Percentiles rank a stretch among this genome's conserved stretches.
These are phyloP conservation scores for Trebouxia sp. DNA, from an alignment of 139 green algal genomes.

Conservation along the genomic window DNA sequence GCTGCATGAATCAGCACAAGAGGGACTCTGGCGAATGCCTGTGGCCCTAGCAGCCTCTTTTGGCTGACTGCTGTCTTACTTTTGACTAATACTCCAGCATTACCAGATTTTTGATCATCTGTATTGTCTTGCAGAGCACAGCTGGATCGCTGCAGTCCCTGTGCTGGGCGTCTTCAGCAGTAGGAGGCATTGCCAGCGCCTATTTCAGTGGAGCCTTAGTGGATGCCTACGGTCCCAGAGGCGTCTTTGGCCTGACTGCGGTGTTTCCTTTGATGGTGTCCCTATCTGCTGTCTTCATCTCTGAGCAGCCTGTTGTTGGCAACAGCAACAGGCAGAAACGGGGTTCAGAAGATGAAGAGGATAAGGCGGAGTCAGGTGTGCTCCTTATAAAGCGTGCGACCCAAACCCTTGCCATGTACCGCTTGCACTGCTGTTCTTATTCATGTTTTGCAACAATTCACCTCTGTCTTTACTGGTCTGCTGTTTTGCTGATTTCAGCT, in stretches of 20 bases:
- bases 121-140: conserved; percentile 51
- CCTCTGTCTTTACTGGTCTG: too few species aligned
- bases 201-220: conserved; percentile 91
- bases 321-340: neutral
- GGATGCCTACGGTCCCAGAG: conserved; percentile 52
- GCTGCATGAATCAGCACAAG: too few species aligned
- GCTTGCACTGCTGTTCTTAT: too few species aligned
- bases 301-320: conserved; percentile 45
- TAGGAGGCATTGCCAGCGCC: conserved; percentile 80
- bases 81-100: too few species aligned
- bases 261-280: conserved; percentile 73
- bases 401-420: too few species aligned
- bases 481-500: too few species aligned
- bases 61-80: too few species aligned
- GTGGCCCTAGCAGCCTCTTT: too few species aligned
- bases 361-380: neutral
- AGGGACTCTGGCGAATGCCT: too few species aligned
- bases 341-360: neutral
- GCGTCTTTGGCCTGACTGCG: conserved; percentile 75
- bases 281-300: conserved; percentile 54
- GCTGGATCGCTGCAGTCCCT: conserved; percentile 89
- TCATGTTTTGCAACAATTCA: too few species aligned
- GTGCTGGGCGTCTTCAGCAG: conserved; percentile 85
- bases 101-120: too few species aligned
- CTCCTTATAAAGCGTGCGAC: neutral